These are phyloP conservation scores for Sarocladium oryzae DNA, from an alignment of 2,329 filamentous ascomycete species.

Conservation along the genomic window DNA sequence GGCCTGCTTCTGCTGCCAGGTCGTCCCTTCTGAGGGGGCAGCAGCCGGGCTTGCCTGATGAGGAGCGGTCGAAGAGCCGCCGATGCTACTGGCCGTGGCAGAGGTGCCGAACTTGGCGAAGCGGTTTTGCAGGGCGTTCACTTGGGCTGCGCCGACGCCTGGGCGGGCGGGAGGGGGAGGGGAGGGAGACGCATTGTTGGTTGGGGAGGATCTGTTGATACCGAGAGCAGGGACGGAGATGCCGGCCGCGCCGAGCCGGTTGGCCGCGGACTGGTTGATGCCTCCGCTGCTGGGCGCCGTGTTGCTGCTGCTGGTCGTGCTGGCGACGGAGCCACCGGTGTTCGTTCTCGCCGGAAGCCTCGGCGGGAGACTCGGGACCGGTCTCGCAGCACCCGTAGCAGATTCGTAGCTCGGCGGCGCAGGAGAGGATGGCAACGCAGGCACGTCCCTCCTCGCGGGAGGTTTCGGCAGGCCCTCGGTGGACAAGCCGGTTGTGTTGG, in stretches of 20 bases:
- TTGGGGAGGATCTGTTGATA: slow-evolving; percentile 40
- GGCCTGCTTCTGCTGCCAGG: slow-evolving; percentile 58
- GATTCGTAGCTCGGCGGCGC: slow-evolving; percentile 23
- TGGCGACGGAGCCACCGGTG: slow-evolving; percentile 32
- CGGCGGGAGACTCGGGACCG: slow-evolving; percentile 60
- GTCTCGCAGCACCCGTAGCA: slow-evolving; percentile 5
- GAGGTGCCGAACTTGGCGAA: slow-evolving; percentile 46
- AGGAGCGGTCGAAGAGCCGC: slow-evolving; percentile 10
- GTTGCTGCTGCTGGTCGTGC: slow-evolving; percentile 20
- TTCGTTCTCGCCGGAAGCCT: slow-evolving; percentile 49
- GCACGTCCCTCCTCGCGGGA: slow-evolving; percentile 47
- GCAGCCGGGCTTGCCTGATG: slow-evolving; percentile 11
- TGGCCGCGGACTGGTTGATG: slow-evolving; percentile 52
- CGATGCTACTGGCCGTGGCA: slow-evolving; percentile 13
- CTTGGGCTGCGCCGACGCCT: slow-evolving; percentile 29
- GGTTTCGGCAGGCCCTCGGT: slow-evolving; percentile 66
- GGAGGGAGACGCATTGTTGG: slow-evolving; percentile 19
- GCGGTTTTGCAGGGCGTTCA: slow-evolving; percentile 62
- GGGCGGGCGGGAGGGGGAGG: slow-evolving; percentile 20
- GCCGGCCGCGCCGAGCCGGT: slow-evolving; percentile 64
- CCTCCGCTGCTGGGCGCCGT: slow-evolving; percentile 17
- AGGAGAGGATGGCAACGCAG: slow-evolving; percentile 10
- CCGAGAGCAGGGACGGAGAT: slow-evolving; percentile 73
- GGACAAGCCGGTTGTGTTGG: slow-evolving; percentile 64
- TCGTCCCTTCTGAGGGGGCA: slow-evolving; percentile 44